These are phyloP conservation scores for Gossypium gossypioides DNA, from an alignment of 441 rosid species.

Conservation along the genomic window DNA sequence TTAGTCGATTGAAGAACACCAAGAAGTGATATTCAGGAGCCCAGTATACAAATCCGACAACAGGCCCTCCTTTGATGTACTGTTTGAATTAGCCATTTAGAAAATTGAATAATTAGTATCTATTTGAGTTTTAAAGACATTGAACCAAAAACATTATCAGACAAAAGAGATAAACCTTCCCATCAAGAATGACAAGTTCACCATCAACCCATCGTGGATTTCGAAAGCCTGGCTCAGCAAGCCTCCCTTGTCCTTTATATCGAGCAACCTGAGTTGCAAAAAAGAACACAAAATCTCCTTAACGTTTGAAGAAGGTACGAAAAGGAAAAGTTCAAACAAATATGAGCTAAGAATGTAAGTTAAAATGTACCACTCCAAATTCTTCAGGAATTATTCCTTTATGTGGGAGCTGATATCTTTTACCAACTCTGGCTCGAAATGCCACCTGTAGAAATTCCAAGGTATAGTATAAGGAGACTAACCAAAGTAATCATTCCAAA, in stretches of 20 bases:
- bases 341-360: conserved; percentile 1
- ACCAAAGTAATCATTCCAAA: conserved; percentile 3
- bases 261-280: conserved; percentile 59
- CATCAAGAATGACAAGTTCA: conserved; percentile 89
- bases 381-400: conserved; percentile 93
- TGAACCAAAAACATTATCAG: not conserved
- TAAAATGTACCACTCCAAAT: conserved; percentile 75
- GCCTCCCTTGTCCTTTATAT: conserved; percentile 93
- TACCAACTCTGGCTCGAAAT: conserved; percentile 91
- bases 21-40: conserved; percentile 94
- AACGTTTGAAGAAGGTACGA: conserved; percentile 3
- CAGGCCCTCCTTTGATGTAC: conserved; percentile 92
- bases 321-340: not conserved
- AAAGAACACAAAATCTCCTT: conserved; percentile 9
- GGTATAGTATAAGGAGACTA: conserved; percentile 1
- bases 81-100: conserved; percentile 27
- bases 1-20: conserved; percentile 79
- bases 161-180: conserved; percentile 49
- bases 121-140: not conserved
- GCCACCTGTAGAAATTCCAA: conserved; percentile 52
- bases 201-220: conserved; percentile 97
- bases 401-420: conserved; percentile 82
- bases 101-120: conserved; percentile 14
- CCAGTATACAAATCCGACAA: conserved; percentile 89
- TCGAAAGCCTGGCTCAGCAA: conserved; percentile 80